Percentiles rank a stretch among this genome's conserved stretches.
Conservation (phyloP, 2,329 filamentous ascomycete species). For the Exophiala xenobiotica region DNA sequence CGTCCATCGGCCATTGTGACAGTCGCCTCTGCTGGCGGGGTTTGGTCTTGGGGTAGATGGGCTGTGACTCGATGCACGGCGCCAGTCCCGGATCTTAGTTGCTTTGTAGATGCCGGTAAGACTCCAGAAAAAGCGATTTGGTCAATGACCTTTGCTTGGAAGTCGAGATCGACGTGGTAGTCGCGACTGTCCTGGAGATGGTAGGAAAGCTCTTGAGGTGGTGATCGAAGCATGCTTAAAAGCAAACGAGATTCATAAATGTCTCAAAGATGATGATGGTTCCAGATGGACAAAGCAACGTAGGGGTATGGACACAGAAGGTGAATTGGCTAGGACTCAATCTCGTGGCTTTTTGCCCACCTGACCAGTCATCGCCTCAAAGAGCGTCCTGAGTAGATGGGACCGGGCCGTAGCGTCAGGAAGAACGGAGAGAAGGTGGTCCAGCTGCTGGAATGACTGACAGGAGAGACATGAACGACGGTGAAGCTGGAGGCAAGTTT, state of each 20-base stretch:
- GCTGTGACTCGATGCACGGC: constrained; percentile 7
- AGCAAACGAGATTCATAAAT: constrained; percentile 2
- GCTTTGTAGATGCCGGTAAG: background rate
- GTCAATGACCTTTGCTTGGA: constrained; percentile 14
- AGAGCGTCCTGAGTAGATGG: constrained; percentile 15
- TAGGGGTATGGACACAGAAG: constrained; percentile 1
- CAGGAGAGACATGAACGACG: constrained; percentile 14
- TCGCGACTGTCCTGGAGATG: constrained; percentile 13
- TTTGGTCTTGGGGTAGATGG: constrained; percentile 10
- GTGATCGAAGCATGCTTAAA: constrained; percentile 26
- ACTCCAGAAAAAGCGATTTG: constrained; percentile 3
- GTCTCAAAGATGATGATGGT: constrained; percentile 1
- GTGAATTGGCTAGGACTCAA: constrained; percentile 10
- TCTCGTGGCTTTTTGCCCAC: constrained; percentile 22
- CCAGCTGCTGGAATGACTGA: constrained; percentile 35
- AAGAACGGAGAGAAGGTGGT: constrained; percentile 38
- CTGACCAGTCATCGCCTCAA: constrained; percentile 21
- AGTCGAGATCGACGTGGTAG: constrained; percentile 13
- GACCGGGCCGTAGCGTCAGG: constrained; percentile 29
- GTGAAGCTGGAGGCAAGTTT: constrained; percentile 26
- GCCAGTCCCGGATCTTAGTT: constrained; percentile 6
- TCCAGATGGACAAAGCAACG: constrained; percentile 5
- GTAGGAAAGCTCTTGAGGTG: constrained; percentile 10
- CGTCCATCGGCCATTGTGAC: constrained; percentile 30
- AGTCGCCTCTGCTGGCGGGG: constrained; percentile 1